Evolutionary conservation across 1,139 yeast genomes (phyloP).

Genomic region (Tardiomyces blankii): DNA sequence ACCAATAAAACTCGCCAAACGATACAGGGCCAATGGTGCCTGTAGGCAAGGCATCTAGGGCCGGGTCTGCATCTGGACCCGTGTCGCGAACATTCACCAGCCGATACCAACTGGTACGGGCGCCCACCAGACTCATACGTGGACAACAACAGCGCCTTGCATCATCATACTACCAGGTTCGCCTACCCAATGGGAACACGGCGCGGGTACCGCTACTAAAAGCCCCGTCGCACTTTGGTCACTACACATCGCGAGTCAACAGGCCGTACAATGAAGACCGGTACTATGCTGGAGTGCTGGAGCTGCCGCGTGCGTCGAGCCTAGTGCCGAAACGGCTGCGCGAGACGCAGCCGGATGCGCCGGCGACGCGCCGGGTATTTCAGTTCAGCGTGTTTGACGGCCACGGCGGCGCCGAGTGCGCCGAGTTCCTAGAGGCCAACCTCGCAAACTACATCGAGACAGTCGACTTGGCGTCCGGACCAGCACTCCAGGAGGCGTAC

Average conservation of each 20-base stretch:
- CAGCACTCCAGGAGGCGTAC: slow-evolving; percentile 40
- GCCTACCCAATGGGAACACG: neutral
- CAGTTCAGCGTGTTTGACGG: slow-evolving; percentile 80
- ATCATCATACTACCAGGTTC: neutral
- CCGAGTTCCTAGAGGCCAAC: slow-evolving; percentile 43
- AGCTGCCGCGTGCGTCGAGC: slow-evolving; percentile 30
- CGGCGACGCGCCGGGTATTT: slow-evolving; percentile 33
- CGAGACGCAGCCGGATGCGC: slow-evolving; percentile 10
- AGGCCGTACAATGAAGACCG: slow-evolving; percentile 75
- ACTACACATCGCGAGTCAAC: slow-evolving; percentile 64
- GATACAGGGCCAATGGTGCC: no score
- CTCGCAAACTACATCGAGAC: slow-evolving; percentile 48
- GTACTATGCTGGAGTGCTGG: slow-evolving; percentile 49
- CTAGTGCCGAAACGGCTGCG: slow-evolving; percentile 7
- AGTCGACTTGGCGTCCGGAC: slow-evolving; percentile 26
- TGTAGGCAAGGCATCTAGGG: no score
- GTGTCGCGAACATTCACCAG: no score
- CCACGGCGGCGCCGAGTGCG: slow-evolving; percentile 80
- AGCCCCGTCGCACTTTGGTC: slow-evolving; percentile 75
- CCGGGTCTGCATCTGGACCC: no score
- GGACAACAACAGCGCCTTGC: no score
- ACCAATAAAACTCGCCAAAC: no score
- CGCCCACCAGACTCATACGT: no score
- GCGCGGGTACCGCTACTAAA: slow-evolving; percentile 45
- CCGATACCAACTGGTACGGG: no score